These are phyloP conservation scores for Schizophyllum commune DNA, from an alignment of 1,284 basidiomycete genomes.

Conservation along the genomic window DNA sequence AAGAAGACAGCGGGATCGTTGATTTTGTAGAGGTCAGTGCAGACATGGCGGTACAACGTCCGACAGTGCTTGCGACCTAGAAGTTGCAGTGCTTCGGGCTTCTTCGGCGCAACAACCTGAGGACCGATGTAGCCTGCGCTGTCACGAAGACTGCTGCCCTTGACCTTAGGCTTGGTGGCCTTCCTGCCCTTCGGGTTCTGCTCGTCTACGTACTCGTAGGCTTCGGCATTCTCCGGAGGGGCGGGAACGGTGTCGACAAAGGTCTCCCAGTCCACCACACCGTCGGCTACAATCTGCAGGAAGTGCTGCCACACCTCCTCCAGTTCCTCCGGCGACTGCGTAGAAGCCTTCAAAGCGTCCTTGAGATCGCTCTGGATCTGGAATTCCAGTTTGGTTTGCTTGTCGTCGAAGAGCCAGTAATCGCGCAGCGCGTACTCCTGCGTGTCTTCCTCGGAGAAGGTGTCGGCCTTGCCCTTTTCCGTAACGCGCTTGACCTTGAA, in stretches of 20 bases:
- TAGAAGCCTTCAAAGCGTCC: background rate
- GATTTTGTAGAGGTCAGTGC: background rate
- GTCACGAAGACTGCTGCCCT: background rate
- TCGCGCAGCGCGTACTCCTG: background rate
- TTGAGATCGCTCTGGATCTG: background rate
- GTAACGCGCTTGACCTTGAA: background rate
- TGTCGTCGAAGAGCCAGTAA: background rate
- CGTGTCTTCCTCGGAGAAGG: background rate
- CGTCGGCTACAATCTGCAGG: background rate
- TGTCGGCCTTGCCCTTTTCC: background rate
- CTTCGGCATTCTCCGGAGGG: too few relatives aligned
- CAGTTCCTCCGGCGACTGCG: background rate
- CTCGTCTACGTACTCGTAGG: background rate
- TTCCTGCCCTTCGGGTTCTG: background rate
- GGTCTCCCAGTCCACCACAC: background rate
- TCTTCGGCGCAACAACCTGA: background rate
- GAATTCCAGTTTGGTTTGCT: background rate
- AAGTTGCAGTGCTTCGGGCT: background rate
- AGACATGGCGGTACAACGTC: background rate
- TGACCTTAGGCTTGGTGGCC: background rate
- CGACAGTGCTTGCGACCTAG: background rate
- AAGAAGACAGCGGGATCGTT: background rate
- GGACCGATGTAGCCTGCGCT: background rate
- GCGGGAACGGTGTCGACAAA: background rate
- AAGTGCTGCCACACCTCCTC: background rate